phyloP scores from a whole-genome alignment of 257 asterid genomes.

The Przewalskia tangutica region DNA sequence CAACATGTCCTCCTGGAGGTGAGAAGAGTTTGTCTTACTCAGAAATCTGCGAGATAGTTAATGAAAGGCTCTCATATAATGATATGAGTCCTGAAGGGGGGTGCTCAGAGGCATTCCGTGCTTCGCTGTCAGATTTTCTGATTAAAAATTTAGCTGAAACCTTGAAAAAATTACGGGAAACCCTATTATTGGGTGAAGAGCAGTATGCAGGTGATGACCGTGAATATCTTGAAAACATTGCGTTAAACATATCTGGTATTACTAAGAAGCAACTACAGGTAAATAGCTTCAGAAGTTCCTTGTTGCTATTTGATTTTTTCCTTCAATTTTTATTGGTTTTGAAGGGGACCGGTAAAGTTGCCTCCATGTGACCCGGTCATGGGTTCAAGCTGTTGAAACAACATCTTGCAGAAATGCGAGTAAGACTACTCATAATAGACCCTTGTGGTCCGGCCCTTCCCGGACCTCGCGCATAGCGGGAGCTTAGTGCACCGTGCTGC shows the following conservation, averaged over 20 bases:
- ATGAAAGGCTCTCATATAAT: constrained; percentile 35
- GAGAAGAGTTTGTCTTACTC: constrained; percentile 40
- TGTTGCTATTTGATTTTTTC: background rate
- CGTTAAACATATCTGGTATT: constrained; percentile 56
- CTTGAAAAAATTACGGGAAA: constrained; percentile 23
- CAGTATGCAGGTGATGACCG: constrained; percentile 26
- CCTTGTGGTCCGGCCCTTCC: too few species aligned
- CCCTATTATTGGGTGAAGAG: constrained; percentile 26
- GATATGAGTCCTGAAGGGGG: constrained; percentile 38
- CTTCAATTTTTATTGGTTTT: background rate
- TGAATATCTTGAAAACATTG: constrained; percentile 33
- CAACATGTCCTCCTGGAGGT: constrained; percentile 77
- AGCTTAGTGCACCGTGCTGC: too few species aligned
- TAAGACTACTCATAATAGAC: too few species aligned
- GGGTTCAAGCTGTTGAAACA: too few species aligned
- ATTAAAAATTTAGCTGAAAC: constrained; percentile 24
- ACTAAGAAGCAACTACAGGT: constrained; percentile 72
- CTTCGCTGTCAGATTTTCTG: constrained; percentile 43
- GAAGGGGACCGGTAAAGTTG: too few species aligned
- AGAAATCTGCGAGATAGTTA: constrained; percentile 28
- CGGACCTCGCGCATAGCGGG: too few species aligned
- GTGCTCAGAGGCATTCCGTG: constrained; percentile 46
- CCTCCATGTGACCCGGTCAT: too few species aligned
- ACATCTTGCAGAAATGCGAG: too few species aligned
- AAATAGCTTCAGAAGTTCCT: constrained; percentile 6